A percentile compares a stretch with the other conserved stretches of the same genome.
These are phyloP conservation scores for Kalmusia sp. DNA, from an alignment of 2,329 filamentous ascomycete species.

Conservation along the genomic window DNA sequence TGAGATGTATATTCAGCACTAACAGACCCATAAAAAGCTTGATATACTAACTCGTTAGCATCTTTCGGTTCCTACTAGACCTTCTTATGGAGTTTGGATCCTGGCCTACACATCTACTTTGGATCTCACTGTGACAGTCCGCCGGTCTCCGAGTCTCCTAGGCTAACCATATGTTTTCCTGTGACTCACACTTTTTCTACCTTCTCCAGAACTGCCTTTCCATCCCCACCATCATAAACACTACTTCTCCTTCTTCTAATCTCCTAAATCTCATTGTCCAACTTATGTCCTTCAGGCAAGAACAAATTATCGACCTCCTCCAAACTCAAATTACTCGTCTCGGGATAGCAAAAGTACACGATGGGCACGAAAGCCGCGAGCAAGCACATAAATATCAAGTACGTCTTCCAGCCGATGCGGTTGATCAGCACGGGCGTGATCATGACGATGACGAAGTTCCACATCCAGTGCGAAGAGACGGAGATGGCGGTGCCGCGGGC, in stretches of 20 bases:
- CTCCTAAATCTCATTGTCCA: not conserved
- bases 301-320: slow-evolving; percentile 4
- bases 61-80: no score
- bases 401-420: slow-evolving; percentile 4
- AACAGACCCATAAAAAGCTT: no score
- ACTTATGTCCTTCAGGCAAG: not conserved
- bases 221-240: not conserved
- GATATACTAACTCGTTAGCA: no score
- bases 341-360: slow-evolving; percentile 5
- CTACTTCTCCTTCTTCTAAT: not conserved
- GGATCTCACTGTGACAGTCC: no score
- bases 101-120: no score
- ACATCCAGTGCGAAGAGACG: slow-evolving; percentile 2
- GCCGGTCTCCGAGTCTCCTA: no score
- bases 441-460: slow-evolving; percentile 8
- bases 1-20: no score
- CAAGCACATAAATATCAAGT: not conserved
- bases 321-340: slow-evolving; percentile 1
- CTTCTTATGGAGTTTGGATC: no score
- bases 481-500: slow-evolving; percentile 2
- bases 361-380: not conserved
- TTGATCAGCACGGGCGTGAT: slow-evolving; percentile 4
- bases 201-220: not conserved
- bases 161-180: no score
- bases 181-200: not conserved